Percentiles rank a stretch among this genome's conserved stretches.
These are phyloP conservation scores for Schizonepeta tenuifolia DNA, from an alignment of 257 asterid genomes.

Conservation along the genomic window DNA sequence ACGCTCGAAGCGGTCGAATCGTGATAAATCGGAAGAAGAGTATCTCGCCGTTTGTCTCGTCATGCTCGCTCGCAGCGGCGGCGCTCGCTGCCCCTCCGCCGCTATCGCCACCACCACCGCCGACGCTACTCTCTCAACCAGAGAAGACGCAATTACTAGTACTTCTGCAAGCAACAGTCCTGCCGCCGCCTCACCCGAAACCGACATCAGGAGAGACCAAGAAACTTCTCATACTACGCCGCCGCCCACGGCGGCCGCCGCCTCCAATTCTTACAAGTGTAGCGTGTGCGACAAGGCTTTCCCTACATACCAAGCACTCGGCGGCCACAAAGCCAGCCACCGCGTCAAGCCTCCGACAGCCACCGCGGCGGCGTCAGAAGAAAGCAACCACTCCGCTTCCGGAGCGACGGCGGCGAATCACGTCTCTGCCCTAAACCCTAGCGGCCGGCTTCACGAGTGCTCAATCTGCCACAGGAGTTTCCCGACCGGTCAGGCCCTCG, in stretches of 20 bases:
- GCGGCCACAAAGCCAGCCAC: slow-evolving; percentile 98
- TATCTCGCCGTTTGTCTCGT: slow-evolving; percentile 71
- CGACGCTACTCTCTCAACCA: neutral
- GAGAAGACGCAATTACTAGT: neutral
- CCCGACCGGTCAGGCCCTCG: slow-evolving; percentile 88
- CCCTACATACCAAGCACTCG: slow-evolving; percentile 78
- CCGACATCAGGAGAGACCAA: neutral
- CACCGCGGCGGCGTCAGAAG: slow-evolving; percentile 33
- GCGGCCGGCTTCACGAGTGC: slow-evolving; percentile 77
- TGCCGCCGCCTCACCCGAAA: neutral
- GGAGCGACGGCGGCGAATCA: slow-evolving; percentile 17
- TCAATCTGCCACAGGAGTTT: slow-evolving; percentile 64
- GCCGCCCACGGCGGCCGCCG: slow-evolving; percentile 7
- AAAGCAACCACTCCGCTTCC: slow-evolving; percentile 23
- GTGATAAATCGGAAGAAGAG: slow-evolving; percentile 52
- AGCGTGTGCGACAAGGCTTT: slow-evolving; percentile 65
- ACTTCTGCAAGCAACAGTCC: neutral
- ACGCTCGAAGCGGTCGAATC: slow-evolving; percentile 55
- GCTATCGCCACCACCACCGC: neutral
- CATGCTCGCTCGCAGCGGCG: slow-evolving; percentile 64
- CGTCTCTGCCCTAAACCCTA: slow-evolving; percentile 47
- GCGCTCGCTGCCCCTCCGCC: neutral
- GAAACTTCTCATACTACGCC: slow-evolving; percentile 11
- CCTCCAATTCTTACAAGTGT: slow-evolving; percentile 49
- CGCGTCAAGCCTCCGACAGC: slow-evolving; percentile 41